A percentile compares a stretch with the other conserved stretches of the same genome.
These are phyloP conservation scores for Suzukiozyma palmioleophila DNA, from an alignment of 1,139 yeast genomes.

Conservation along the genomic window DNA sequence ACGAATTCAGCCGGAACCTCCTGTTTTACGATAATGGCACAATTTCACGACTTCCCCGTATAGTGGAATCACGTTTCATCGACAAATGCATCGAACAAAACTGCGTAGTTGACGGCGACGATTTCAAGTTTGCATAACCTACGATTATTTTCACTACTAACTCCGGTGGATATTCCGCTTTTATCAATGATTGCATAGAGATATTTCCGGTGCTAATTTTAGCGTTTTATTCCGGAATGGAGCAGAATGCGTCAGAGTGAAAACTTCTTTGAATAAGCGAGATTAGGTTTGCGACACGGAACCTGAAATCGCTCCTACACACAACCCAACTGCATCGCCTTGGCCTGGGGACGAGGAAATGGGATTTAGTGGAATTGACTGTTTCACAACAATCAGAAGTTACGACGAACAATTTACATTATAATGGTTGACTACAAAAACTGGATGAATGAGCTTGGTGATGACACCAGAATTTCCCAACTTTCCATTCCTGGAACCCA, in stretches of 20 bases:
- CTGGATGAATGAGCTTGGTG: conserved; percentile 57
- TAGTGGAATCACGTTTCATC: conserved; percentile 45
- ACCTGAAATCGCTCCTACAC: too few relatives aligned
- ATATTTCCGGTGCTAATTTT: too few relatives aligned
- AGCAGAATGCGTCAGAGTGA: too few relatives aligned
- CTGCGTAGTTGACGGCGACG: conserved; percentile 45
- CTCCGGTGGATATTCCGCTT: too few relatives aligned
- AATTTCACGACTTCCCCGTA: conserved; percentile 34
- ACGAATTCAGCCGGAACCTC: conserved; percentile 18
- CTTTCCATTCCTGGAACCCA: conserved; percentile 79
- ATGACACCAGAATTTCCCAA: conserved; percentile 47
- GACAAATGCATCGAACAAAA: conserved; percentile 34
- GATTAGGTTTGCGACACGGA: too few relatives aligned
- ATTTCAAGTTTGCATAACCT: conserved; percentile 15
- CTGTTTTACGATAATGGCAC: conserved; percentile 13
- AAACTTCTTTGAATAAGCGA: too few relatives aligned
- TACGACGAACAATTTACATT: neutral
- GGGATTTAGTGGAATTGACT: too few relatives aligned
- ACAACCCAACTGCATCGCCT: too few relatives aligned
- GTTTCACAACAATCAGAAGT: neutral
- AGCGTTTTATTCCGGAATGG: too few relatives aligned
- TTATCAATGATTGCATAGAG: too few relatives aligned
- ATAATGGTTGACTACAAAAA: conserved; percentile 39
- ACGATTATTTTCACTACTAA: too few relatives aligned
- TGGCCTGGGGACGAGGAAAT: too few relatives aligned